Evolutionary conservation across 495 filamentous ascomycete species (phyloP).

Genomic region (Talaromyces thailandensis): DNA sequence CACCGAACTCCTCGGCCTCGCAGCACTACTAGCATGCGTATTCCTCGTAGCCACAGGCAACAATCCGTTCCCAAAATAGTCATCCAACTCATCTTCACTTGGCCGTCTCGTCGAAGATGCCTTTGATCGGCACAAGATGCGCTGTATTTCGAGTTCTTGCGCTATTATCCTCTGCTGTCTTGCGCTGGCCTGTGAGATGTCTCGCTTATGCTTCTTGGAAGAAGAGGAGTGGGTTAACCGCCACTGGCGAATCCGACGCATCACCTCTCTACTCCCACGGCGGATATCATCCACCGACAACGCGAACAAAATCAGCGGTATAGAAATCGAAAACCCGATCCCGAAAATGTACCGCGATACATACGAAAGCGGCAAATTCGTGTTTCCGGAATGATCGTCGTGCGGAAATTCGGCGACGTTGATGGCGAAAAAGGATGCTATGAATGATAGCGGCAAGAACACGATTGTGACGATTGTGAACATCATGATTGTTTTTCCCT

Average conservation of each 20-base stretch:
- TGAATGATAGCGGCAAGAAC: slow-evolving; percentile 60
- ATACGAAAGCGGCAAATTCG: slow-evolving; percentile 40
- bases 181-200: not conserved
- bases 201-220: not conserved
- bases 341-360: slow-evolving; percentile 60
- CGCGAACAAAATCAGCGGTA: slow-evolving; percentile 51
- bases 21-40: not conserved
- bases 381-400: slow-evolving; percentile 12
- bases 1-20: not conserved
- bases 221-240: slow-evolving; percentile 7
- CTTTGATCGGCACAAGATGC: slow-evolving; percentile 16
- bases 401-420: slow-evolving; percentile 47
- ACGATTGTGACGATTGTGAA: slow-evolving; percentile 67
- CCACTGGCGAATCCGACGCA: slow-evolving; percentile 19
- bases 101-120: slow-evolving; percentile 14
- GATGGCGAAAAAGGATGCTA: slow-evolving; percentile 59
- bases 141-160: slow-evolving; percentile 22
- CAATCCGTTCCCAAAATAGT: slow-evolving; percentile 21
- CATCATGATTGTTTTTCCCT: slow-evolving; percentile 66
- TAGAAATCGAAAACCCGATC: slow-evolving; percentile 56
- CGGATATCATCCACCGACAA: slow-evolving; percentile 50
- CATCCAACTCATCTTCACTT: slow-evolving; percentile 20
- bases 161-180: not conserved
- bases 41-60: slow-evolving; percentile 24
- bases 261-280: slow-evolving; percentile 21